A percentile compares a stretch with the other conserved stretches of the same genome.
These are phyloP conservation scores for Globisporangium okanoganense DNA, from an alignment of 352 stramenopile species.

Conservation along the genomic window DNA sequence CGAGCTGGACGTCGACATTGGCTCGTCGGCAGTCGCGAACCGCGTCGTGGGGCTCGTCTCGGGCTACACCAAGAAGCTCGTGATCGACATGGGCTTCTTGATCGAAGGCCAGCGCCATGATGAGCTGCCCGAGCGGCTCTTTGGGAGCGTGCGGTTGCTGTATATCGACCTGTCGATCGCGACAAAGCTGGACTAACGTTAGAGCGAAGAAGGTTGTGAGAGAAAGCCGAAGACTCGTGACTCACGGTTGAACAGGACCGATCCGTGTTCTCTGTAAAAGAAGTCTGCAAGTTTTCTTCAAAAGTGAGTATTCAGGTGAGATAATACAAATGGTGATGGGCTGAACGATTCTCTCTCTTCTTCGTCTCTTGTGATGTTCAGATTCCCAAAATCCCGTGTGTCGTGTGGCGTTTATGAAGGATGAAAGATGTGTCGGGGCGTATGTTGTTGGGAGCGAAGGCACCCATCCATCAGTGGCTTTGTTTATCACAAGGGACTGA, in stretches of 20 bases:
- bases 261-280: no score
- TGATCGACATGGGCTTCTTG: conserved; percentile 82
- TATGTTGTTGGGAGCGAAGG: no score
- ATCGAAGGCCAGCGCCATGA: conserved; percentile 59
- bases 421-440: no score
- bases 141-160: conserved; percentile 54
- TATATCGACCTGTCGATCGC: conserved; percentile 55
- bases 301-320: neutral
- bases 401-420: no score
- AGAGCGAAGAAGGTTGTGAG: neutral
- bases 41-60: conserved; percentile 66
- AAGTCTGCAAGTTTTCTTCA: neutral
- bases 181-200: conserved; percentile 21
- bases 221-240: neutral
- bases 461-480: no score
- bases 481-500: no score
- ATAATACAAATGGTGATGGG: neutral
- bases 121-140: conserved; percentile 68
- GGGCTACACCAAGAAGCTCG: conserved; percentile 76
- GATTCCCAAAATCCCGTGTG: no score
- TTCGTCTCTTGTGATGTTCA: no score
- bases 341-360: neutral
- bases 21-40: conserved; percentile 68
- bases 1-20: conserved; percentile 73
- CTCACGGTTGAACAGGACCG: no score